Conservation (phyloP, 768 basidiomycete species). For the Hemileccinum rubropunctum region DNA sequence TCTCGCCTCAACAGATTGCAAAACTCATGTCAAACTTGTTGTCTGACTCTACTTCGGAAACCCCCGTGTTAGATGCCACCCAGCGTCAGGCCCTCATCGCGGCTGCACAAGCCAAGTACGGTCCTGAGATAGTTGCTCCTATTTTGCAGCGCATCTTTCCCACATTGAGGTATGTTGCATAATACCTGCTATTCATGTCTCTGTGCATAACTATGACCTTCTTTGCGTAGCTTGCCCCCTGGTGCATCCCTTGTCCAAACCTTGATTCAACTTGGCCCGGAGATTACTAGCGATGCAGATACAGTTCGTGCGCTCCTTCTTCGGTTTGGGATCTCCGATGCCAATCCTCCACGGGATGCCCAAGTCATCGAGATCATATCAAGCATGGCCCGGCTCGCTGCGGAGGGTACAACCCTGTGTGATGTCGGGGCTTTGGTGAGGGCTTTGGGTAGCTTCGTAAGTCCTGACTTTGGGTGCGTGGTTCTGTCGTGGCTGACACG, state of each 20-base stretch:
- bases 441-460: conserved; percentile 70
- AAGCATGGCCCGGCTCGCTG: conserved; percentile 61
- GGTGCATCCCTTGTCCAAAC: conserved; percentile 72
- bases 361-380: conserved; percentile 73
- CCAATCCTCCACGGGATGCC: conserved; percentile 65
- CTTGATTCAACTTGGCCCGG: conserved; percentile 74
- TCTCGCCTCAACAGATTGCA: conserved; percentile 68
- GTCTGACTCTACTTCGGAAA: conserved; percentile 64
- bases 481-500: conserved; percentile 9
- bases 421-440: conserved; percentile 75
- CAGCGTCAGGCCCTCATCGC: conserved; percentile 76
- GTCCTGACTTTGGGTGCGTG: conserved; percentile 29
- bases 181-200: conserved; percentile 10
- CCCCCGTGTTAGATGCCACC: conserved; percentile 64
- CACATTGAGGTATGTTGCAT: conserved; percentile 58
- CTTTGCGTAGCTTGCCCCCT: conserved; percentile 52
- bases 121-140: conserved; percentile 69
- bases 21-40: conserved; percentile 82
- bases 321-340: conserved; percentile 73
- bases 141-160: conserved; percentile 74
- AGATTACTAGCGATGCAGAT: conserved; percentile 73
- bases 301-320: conserved; percentile 64
- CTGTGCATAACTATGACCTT: conserved; percentile 7
- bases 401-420: conserved; percentile 69
- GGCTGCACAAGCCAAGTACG: conserved; percentile 78